Conservation (phyloP, 306 rosid genomes). For the Ormosia semicastrata region DNA sequence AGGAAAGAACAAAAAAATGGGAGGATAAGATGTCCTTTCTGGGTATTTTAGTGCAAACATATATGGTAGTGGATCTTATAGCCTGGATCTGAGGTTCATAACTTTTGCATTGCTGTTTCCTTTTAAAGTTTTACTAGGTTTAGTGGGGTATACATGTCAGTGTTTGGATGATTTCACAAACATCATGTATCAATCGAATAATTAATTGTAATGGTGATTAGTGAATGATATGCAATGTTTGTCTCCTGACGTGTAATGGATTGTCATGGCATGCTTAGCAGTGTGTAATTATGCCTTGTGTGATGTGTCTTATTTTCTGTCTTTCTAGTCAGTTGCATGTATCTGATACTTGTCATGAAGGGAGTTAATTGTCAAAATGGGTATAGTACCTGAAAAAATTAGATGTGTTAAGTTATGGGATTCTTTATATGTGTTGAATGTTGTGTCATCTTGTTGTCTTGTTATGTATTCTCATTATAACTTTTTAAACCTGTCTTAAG, state of each 20-base stretch:
- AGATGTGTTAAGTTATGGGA: not conserved
- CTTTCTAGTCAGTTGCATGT: not conserved
- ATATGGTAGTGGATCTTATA: too few relatives aligned
- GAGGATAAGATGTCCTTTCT: too few relatives aligned
- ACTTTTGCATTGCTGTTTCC: too few relatives aligned
- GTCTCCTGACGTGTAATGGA: not conserved
- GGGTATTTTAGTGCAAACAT: too few relatives aligned
- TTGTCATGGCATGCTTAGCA: not conserved
- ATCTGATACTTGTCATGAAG: not conserved
- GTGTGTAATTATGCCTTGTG: not conserved
- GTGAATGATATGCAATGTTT: not conserved
- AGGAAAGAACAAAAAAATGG: too few relatives aligned
- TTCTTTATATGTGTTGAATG: not conserved
- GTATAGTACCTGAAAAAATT: not conserved
- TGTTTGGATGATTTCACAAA: not conserved
- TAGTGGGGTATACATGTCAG: not conserved
- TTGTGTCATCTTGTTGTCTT: not conserved
- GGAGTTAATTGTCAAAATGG: not conserved
- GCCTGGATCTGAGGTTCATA: too few relatives aligned
- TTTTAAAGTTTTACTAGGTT: not conserved
- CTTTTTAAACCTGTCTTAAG: not conserved
- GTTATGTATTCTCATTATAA: not conserved
- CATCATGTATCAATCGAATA: not conserved
- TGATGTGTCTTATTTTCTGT: not conserved
- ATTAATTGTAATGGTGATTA: not conserved